Base-by-base conservation (phyloP, 331 rosid genomes). In the Malus hybrid region DNA sequence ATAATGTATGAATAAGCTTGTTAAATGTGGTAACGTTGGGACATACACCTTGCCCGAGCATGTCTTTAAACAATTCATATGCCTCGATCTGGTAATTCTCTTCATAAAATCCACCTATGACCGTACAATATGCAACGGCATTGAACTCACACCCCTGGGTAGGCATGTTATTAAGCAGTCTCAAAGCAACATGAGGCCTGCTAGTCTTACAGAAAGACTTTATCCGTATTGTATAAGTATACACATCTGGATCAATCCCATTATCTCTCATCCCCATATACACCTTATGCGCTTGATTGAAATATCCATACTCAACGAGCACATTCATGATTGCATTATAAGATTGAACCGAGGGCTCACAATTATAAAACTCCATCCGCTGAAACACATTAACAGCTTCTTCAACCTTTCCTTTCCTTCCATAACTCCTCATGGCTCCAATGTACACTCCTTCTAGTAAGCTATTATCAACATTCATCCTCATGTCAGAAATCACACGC, bases 311-410 rank as follows among this genome's bases (percentile, higher is more conserved):
- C 80, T 91, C 94, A 59, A 91, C 85, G 0, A 93, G 83, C 69
- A 88, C 81, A 77, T 93, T 93, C 97, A 90, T 91, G 68, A 90
- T 87, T 16, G 83, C 85, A 50, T 93, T 93, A 83, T 84, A 90
- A 28, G 98, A 93, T 27, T 83, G 86, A 68, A 93, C 89, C 0
- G 91, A 88, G 1, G 93, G 93, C 24, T 88, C 89, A 66, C 98
- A 93, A 55, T 84, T 80, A 82, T 80, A 93, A 73, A 91, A 88
- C n/a, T 91, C 97, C 98, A 93, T 91, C 83, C 88, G 83, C 42
- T 93, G 97, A 71, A 90, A 93, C 69, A 81, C 84, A 81, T 91
- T 70, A 28, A 91, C 90, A 1, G 98, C 96, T 84, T 88, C 94
- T 81, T 91, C 97, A 77, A 91, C 78, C 78, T 86, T 91, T 69